Conservation (phyloP, 129 eudicot genomes). For the Glebionis coronaria region DNA sequence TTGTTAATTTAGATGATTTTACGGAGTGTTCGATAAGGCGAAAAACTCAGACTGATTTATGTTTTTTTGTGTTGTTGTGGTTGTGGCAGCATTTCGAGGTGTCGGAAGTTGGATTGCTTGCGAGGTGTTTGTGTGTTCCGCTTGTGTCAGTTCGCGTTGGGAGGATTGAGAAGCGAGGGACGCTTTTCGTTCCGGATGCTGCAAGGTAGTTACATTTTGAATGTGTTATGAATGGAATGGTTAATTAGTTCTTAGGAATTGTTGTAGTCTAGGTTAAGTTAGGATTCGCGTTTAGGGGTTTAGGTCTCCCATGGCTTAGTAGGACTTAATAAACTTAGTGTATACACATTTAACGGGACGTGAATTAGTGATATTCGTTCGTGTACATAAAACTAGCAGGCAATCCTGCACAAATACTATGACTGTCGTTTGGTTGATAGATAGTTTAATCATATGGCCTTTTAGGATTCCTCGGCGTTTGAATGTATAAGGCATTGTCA, state of each 20-base stretch:
- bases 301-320: too few species aligned
- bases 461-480: background rate
- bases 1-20: background rate
- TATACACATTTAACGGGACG: too few species aligned
- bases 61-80: too few species aligned
- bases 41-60: too few species aligned
- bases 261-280: background rate
- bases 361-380: too few species aligned
- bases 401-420: background rate
- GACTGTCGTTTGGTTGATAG: background rate
- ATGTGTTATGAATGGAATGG: constrained; percentile 6
- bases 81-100: constrained; percentile 81
- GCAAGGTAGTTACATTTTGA: constrained; percentile 55
- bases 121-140: constrained; percentile 91
- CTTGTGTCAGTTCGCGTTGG: constrained; percentile 91
- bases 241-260: too few species aligned
- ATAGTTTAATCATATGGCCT: background rate
- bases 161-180: constrained; percentile 75
- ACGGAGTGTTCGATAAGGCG: too few species aligned
- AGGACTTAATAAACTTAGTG: too few species aligned
- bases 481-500: background rate
- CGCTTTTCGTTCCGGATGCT: constrained; percentile 53
- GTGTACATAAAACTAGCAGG: too few species aligned
- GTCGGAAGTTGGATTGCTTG: constrained; percentile 80
- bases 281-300: background rate